phyloP scores from a whole-genome alignment of 306 rosid species.

The Cucurbita argyrosperma region DNA sequence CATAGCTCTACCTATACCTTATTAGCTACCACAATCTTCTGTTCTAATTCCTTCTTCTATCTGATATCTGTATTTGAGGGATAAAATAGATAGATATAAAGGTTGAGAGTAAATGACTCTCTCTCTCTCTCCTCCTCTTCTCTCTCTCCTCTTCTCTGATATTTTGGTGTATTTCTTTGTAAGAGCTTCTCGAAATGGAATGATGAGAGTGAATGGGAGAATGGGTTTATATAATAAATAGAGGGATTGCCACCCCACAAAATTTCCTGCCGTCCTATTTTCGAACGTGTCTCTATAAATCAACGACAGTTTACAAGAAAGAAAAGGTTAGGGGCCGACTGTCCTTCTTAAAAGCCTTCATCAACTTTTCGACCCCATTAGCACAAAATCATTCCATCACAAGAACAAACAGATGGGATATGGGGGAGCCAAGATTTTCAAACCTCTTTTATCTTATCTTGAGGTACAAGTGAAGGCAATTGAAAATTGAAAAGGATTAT shows the following conservation, averaged over 20 bases:
- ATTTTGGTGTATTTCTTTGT: constrained; percentile 7
- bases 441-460: background rate
- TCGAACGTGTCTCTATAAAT: constrained; percentile 2
- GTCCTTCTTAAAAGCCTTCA: background rate
- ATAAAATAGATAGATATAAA: constrained; percentile 3
- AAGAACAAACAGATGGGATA: background rate
- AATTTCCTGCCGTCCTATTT: background rate
- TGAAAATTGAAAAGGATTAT: background rate
- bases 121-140: background rate
- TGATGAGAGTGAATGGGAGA: constrained; percentile 9
- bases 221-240: constrained; percentile 45
- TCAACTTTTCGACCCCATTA: constrained; percentile 2
- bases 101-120: background rate
- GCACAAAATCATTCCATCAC: background rate
- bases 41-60: background rate
- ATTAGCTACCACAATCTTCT: background rate
- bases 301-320: background rate
- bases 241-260: constrained; percentile 16
- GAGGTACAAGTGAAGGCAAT: background rate
- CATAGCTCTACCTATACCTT: constrained; percentile 15
- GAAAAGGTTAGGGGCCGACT: background rate
- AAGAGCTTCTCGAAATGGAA: constrained; percentile 18
- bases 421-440: background rate
- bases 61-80: background rate
- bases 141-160: constrained; percentile 1